Evolutionary conservation across 2,329 filamentous ascomycete genomes (phyloP).

Genomic region (Ophiobolus disseminans): DNA sequence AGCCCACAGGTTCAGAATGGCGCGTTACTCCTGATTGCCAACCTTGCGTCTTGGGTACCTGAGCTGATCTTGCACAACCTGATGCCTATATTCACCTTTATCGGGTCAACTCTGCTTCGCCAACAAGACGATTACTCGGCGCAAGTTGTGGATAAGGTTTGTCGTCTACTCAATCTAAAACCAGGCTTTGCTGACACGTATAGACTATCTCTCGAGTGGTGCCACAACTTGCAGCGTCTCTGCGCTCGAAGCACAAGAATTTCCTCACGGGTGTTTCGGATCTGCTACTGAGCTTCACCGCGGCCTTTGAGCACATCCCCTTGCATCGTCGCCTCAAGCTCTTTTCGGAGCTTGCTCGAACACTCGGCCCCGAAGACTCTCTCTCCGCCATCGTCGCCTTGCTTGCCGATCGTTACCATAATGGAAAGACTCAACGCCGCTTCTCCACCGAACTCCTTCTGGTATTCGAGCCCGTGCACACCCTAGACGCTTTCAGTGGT

Average conservation of each 20-base stretch:
- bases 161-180: not conserved
- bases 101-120: slow-evolving; percentile 87
- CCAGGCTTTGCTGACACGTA: slow-evolving; percentile 1
- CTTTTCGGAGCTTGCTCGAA: slow-evolving; percentile 84
- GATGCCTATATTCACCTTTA: slow-evolving; percentile 99
- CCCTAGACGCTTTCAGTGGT: slow-evolving; percentile 75
- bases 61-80: slow-evolving; percentile 94
- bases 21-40: slow-evolving; percentile 85
- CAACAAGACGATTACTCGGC: slow-evolving; percentile 97
- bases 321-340: slow-evolving; percentile 81
- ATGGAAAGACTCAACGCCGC: slow-evolving; percentile 74
- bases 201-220: slow-evolving; percentile 92
- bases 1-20: slow-evolving; percentile 94
- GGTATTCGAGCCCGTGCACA: slow-evolving; percentile 74
- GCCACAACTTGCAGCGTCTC: slow-evolving; percentile 84
- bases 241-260: slow-evolving; percentile 79
- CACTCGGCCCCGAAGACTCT: slow-evolving; percentile 84
- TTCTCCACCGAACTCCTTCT: slow-evolving; percentile 79
- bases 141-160: slow-evolving; percentile 81
- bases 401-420: slow-evolving; percentile 86
- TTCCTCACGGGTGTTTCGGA: slow-evolving; percentile 84
- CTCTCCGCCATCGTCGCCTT: slow-evolving; percentile 87
- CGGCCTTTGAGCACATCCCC: slow-evolving; percentile 95
- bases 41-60: slow-evolving; percentile 83
- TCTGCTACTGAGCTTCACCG: slow-evolving; percentile 92